Base-by-base conservation (phyloP, 208 protist species). In the Leishmania major region DNA sequence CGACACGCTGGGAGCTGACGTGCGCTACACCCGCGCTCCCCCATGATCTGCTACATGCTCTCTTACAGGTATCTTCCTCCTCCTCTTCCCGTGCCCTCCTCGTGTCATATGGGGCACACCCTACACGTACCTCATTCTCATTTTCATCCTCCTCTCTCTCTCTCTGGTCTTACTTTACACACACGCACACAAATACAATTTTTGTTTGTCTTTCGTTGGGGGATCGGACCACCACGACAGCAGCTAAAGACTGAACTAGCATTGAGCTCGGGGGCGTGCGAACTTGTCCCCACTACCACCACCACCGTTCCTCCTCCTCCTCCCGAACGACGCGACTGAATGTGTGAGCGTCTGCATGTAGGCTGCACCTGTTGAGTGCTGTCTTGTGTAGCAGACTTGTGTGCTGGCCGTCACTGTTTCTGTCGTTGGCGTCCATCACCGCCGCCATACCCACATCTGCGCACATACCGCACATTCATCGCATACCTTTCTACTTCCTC, bases 391-490 rank as follows among this genome's bases (percentile, higher is more conserved):
- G 70, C 10, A 15, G 45, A 74, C 40, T 55, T 25, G 47, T 74
- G 28, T 45, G 22, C 43, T 55, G 45, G 15, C 0, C 7, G 51
- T 53, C 45, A 49, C 10, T n/a, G 22, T 31, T 45, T 2, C 67
- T n/a, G 40, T 22, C 67, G 67, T 31, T 73, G 67, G 13, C 13
- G 45, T 73, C 45, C 67, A 37, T 8, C 37, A 73, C 4, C 17
- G 10, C n/a, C 22, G 67, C 51, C 51, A 66, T 25, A 74, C 77
- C 62, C 49, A 75, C 78, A 74, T 37, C 47, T 6, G 69, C 51
- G 69, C 19, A 67, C 22, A 60, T 31, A 53, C 60, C 10, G 10
- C 78, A 2, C 13, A 74, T 17, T 31, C 67, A 37, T 51, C 47
- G n/a, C 45, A 25, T 53, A 35, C 45, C 4, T 40, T 53, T 28